A percentile compares a stretch with the other conserved stretches of the same genome.
Conservation (phyloP, 2,329 filamentous ascomycete species). For the Annulohypoxylon truncatum region DNA sequence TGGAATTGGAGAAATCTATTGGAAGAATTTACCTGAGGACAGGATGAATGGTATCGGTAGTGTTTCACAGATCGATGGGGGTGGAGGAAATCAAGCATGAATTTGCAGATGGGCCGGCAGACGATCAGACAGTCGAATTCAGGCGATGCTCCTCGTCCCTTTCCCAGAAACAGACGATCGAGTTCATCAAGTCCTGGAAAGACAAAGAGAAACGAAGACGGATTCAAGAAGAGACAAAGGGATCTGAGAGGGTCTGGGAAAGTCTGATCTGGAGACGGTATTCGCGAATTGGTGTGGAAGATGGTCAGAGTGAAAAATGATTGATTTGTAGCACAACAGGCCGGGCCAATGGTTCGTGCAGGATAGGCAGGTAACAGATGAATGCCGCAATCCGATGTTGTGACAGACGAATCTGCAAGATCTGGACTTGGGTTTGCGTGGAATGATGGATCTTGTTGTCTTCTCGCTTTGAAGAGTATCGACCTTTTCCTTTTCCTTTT, state of each 20-base stretch:
- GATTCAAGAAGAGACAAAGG: constrained; percentile 24
- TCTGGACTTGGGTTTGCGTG: constrained; percentile 14
- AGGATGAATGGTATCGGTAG: constrained; percentile 43
- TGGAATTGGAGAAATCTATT: constrained; percentile 5
- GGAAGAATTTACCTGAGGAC: constrained; percentile 42
- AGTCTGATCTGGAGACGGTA: neutral
- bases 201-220: constrained; percentile 24
- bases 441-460: constrained; percentile 30
- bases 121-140: constrained; percentile 44
- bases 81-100: constrained; percentile 39
- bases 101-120: constrained; percentile 38
- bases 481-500: constrained; percentile 2
- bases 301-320: constrained; percentile 9
- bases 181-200: constrained; percentile 1
- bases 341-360: constrained; percentile 46
- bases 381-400: constrained; percentile 46
- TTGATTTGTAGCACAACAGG: constrained; percentile 37
- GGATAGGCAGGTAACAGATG: constrained; percentile 44
- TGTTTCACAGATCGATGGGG: constrained; percentile 46
- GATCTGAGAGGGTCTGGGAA: neutral
- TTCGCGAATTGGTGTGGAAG: neutral
- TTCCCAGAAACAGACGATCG: constrained; percentile 33
- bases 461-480: constrained; percentile 22
- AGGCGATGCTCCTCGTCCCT: constrained; percentile 27
- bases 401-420: constrained; percentile 28